Conservation (phyloP, 176 grass and related monocot species). For the Poa pratensis region DNA sequence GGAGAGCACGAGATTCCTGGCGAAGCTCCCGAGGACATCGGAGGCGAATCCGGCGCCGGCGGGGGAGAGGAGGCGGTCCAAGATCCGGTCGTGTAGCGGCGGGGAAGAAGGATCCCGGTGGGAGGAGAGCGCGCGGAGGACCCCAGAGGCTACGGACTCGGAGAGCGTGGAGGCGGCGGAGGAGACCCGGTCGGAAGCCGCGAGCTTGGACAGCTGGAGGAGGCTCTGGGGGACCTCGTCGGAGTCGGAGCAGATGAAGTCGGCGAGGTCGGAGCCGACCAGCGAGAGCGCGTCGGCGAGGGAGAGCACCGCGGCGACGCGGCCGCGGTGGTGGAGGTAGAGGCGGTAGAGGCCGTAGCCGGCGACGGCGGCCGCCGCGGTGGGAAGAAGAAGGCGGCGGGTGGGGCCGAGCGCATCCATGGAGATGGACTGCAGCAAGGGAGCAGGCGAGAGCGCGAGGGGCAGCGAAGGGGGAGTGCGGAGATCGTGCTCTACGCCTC, state of each 20-base stretch:
- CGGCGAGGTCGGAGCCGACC: slow-evolving; percentile 63
- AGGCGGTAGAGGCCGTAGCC: slow-evolving; percentile 57
- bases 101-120: slow-evolving; percentile 24
- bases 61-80: slow-evolving; percentile 72
- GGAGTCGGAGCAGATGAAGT: slow-evolving; percentile 73
- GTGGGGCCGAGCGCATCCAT: slow-evolving; percentile 40
- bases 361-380: slow-evolving; percentile 34
- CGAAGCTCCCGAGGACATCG: slow-evolving; percentile 68
- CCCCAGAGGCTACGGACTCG: slow-evolving; percentile 39
- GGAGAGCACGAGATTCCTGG: slow-evolving; percentile 65
- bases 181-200: slow-evolving; percentile 42
- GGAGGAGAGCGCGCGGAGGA: slow-evolving; percentile 44
- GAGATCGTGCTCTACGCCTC: not conserved
- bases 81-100: slow-evolving; percentile 57
- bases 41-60: slow-evolving; percentile 73
- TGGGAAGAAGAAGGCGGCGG: slow-evolving; percentile 43
- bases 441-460: not conserved
- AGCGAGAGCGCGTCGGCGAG: slow-evolving; percentile 53
- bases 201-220: slow-evolving; percentile 83
- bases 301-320: slow-evolving; percentile 57
- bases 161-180: slow-evolving; percentile 42
- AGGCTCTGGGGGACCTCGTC: slow-evolving; percentile 67
- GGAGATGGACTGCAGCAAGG: too few species aligned
- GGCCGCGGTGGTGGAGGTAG: slow-evolving; percentile 49
- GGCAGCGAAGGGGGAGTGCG: not conserved